Evolutionary conservation across 2,329 filamentous ascomycete genomes (phyloP), one percentile per base, ranked within the genome.

Genomic region (Hysterium pulicare): DNA sequence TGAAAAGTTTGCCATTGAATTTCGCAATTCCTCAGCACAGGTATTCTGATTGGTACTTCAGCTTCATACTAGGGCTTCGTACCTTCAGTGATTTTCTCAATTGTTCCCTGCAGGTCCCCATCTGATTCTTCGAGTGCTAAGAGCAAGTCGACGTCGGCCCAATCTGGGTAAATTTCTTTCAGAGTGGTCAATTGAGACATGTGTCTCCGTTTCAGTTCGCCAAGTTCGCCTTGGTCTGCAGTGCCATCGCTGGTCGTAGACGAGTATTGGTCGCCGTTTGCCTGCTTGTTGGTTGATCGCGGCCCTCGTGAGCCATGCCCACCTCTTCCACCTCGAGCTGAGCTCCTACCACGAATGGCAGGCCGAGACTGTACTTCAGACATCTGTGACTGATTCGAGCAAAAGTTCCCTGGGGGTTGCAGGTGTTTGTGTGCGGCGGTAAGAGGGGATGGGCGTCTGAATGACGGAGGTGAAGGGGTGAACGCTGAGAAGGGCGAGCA

Each of bases 81-180:
- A 90, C 86, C 86, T 70, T 90, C 84, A 58, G 84, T 82, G 68
- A 93, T 91, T 69, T 83, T 83, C 59, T 86, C 83, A 63, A 87
- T 86, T 53, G 86, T 82, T 57, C 80, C 71, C 56, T 86, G 79
- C 59, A 89, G 76, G 69, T 76, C 86, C 58, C 87, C 87, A 58
- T 87, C 80, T 43, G 84, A 86, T 75, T 98, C 93, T 69, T 95
- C 83, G 46, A 98, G 78, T 49, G 90, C 90, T 67, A 93, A 93
- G 51, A 97, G 82, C 51, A 97, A 82, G 68, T 97, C 91, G 68
- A 90, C 88, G 62, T 95, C 88, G 57, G 90, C 91, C 93, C 91
- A 97, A 70, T 90, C 86, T 46, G 88, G 83, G 74, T 95, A 96
- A 74, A 97, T 84, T 69, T 95, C 90, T 73, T 88, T 90, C 67